Evolutionary conservation across 352 stramenopile species (phyloP).

Genomic region (Phytophthora cactorum): DNA sequence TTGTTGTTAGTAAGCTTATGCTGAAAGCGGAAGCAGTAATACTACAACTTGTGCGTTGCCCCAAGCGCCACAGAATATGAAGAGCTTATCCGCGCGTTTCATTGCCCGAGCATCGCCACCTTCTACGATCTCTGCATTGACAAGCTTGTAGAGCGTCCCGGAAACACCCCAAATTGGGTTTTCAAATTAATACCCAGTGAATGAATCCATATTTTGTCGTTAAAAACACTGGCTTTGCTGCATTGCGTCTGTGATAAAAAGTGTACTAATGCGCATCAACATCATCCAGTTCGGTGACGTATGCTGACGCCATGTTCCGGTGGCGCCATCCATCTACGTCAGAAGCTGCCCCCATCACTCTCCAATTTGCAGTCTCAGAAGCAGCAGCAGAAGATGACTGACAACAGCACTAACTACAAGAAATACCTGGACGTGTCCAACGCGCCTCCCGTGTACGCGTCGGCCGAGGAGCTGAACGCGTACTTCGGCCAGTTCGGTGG

Average conservation of each 20-base stretch:
- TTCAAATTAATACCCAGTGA: too few relatives aligned
- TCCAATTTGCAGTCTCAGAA: conserved; percentile 21
- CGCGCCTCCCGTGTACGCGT: conserved; percentile 73
- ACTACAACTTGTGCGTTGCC: too few relatives aligned
- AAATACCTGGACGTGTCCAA: conserved; percentile 78
- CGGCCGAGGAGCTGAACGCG: conserved; percentile 63
- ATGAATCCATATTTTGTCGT: too few relatives aligned
- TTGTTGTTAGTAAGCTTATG: too few relatives aligned
- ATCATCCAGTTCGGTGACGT: conserved; percentile 14
- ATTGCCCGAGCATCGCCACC: too few relatives aligned
- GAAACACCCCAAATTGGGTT: too few relatives aligned
- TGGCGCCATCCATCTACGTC: conserved; percentile 10
- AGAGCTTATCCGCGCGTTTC: too few relatives aligned
- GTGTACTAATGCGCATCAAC: conserved; percentile 29
- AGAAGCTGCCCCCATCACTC: conserved; percentile 8
- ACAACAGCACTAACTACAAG: conserved; percentile 13
- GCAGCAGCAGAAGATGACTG: not conserved
- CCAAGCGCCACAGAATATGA: too few relatives aligned
- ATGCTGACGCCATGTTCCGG: conserved; percentile 29
- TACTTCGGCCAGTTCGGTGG: conserved; percentile 96
- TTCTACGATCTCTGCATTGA: too few relatives aligned
- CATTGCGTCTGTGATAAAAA: not conserved
- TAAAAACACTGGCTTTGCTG: not conserved
- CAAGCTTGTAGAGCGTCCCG: too few relatives aligned
- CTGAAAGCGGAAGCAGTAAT: too few relatives aligned